Percentiles rank a stretch among this genome's conserved stretches.
Conservation (phyloP, 1,284 basidiomycete genomes). For the Moesziomyces sp. region DNA sequence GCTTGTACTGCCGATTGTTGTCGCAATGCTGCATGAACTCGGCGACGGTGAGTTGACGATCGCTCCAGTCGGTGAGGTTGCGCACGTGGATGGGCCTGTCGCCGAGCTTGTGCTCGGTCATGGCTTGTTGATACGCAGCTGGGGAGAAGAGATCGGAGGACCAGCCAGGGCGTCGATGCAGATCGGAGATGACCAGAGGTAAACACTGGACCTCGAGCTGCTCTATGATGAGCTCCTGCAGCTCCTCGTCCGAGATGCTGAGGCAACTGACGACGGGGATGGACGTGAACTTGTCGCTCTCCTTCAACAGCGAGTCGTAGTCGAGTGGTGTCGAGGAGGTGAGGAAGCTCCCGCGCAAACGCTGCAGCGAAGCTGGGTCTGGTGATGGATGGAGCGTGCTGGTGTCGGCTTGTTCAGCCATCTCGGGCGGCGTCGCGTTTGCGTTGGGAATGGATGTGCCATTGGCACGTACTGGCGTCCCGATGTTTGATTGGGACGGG, state of each 20-base stretch:
- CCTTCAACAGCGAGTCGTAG: conserved; percentile 2
- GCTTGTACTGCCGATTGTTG: not conserved
- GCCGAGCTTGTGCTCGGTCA: conserved; percentile 1
- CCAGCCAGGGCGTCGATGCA: conserved; percentile 25
- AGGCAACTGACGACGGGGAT: conserved; percentile 18
- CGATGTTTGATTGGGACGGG: no score
- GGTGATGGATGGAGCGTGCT: not conserved
- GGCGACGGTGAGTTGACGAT: conserved; percentile 1
- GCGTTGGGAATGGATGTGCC: no score
- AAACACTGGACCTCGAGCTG: conserved; percentile 19
- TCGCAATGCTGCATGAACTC: conserved; percentile 21
- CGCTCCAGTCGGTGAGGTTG: conserved; percentile 10
- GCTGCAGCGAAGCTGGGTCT: not conserved
- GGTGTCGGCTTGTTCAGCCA: not conserved
- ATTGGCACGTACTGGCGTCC: no score
- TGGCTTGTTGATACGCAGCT: conserved; percentile 9
- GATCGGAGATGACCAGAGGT: conserved; percentile 39
- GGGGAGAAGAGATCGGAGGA: conserved; percentile 16
- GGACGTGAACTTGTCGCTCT: not conserved
- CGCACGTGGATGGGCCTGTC: conserved; percentile 1
- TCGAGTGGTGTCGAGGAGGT: conserved; percentile 12
- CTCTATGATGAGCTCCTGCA: conserved; percentile 16
- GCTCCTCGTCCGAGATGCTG: conserved; percentile 6
- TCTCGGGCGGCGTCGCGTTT: not conserved
- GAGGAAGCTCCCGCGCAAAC: conserved; percentile 8